A percentile compares a stretch with the other conserved stretches of the same genome.
Evolutionary conservation across 768 basidiomycete species (phyloP).

Genomic region (Clitopilus passeckerianus): DNA sequence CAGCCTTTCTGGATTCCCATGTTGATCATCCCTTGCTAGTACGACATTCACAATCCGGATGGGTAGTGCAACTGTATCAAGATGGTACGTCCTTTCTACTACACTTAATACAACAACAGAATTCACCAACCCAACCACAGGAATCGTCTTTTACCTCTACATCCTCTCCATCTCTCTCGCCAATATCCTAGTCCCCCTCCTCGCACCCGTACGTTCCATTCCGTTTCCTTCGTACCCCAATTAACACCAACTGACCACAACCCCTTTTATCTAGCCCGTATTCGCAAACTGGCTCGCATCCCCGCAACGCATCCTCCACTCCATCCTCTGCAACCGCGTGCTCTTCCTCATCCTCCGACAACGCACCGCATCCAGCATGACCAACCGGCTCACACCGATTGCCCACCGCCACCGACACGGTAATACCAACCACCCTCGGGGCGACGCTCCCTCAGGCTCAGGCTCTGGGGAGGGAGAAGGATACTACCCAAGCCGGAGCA

Average conservation of each 20-base stretch:
- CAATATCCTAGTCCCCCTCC: conserved; percentile 33
- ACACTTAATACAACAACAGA: neutral
- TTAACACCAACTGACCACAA: neutral
- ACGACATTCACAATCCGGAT: conserved; percentile 25
- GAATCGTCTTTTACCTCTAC: conserved; percentile 35
- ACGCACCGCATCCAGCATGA: conserved; percentile 15
- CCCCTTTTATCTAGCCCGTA: conserved; percentile 15
- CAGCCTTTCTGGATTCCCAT: neutral
- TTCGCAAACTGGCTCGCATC: conserved; percentile 39
- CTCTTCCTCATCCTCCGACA: conserved; percentile 33
- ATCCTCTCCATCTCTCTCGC: conserved; percentile 30
- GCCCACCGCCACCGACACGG: neutral
- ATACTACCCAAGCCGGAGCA: too few species aligned
- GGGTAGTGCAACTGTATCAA: conserved; percentile 32
- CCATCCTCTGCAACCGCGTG: conserved; percentile 35
- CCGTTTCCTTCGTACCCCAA: neutral
- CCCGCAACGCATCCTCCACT: conserved; percentile 39
- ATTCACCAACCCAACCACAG: conserved; percentile 11
- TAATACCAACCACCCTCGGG: too few species aligned
- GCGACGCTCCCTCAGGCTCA: too few species aligned
- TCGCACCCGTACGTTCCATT: conserved; percentile 26
- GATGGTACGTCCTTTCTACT: conserved; percentile 24
- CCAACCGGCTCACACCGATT: conserved; percentile 4
- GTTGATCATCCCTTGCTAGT: conserved; percentile 16
- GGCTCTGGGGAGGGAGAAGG: too few species aligned